Conservation (phyloP, 2,329 filamentous ascomycete species). For the Beauveria pseudobassiana region DNA sequence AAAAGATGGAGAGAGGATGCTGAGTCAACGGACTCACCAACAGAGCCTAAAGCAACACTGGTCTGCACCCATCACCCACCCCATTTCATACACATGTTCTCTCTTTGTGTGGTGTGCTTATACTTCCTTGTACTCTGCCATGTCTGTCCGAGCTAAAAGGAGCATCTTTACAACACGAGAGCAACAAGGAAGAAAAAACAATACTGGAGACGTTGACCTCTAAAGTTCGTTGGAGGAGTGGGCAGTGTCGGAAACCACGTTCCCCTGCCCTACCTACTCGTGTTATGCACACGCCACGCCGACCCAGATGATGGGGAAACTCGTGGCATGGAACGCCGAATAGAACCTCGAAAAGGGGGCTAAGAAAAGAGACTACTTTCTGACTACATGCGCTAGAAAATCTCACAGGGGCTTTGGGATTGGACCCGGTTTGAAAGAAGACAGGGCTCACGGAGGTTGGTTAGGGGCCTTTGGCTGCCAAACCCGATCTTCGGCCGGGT, state of each 20-base stretch:
- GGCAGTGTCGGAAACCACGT: too few relatives aligned
- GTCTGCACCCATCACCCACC: too few relatives aligned
- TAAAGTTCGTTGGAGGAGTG: too few relatives aligned
- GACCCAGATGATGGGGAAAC: not conserved
- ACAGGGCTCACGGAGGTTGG: constrained; percentile 1
- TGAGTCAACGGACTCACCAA: not conserved
- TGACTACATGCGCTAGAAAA: constrained; percentile 5
- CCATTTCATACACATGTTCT: too few relatives aligned
- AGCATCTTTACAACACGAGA: too few relatives aligned
- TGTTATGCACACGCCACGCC: not conserved
- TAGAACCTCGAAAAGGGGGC: not conserved
- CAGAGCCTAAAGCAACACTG: not conserved
- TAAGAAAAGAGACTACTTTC: not conserved
- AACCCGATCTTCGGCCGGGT: constrained; percentile 4
- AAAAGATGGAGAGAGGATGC: not conserved
- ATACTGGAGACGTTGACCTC: not conserved
- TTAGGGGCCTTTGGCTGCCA: not conserved
- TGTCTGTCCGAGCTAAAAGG: too few relatives aligned
- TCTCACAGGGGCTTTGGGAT: not conserved
- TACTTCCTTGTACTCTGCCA: too few relatives aligned
- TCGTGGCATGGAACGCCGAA: not conserved
- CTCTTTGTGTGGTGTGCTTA: too few relatives aligned
- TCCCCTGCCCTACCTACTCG: not conserved
- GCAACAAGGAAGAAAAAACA: not conserved
- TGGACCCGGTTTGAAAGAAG: not conserved